These are phyloP conservation scores for Alternaria ethzedia DNA, from an alignment of 2,329 filamentous ascomycete genomes.

Conservation along the genomic window DNA sequence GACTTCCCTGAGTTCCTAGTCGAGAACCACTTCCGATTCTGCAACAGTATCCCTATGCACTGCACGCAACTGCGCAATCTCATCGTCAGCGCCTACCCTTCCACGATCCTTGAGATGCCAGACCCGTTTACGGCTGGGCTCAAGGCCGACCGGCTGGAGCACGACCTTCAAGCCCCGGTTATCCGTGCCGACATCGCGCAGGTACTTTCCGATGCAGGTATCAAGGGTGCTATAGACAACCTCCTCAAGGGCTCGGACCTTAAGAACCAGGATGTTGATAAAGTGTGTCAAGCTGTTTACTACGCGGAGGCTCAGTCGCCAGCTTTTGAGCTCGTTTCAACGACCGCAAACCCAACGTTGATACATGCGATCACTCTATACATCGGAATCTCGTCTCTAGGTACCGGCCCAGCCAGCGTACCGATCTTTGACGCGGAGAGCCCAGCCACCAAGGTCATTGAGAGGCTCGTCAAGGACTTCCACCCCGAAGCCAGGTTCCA, in stretches of 20 bases:
- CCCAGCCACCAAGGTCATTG: slow-evolving; percentile 74
- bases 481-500: slow-evolving; percentile 82
- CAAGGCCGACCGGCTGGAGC: slow-evolving; percentile 78
- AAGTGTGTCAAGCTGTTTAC: slow-evolving; percentile 76
- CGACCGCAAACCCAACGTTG: slow-evolving; percentile 72
- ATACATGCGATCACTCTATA: slow-evolving; percentile 86
- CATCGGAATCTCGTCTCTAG: slow-evolving; percentile 75
- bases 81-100: slow-evolving; percentile 80
- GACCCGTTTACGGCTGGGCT: slow-evolving; percentile 75
- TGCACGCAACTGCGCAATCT: slow-evolving; percentile 89
- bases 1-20: slow-evolving; percentile 94
- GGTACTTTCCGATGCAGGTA: slow-evolving; percentile 57
- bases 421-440: slow-evolving; percentile 70
- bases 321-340: slow-evolving; percentile 69
- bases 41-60: slow-evolving; percentile 79
- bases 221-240: slow-evolving; percentile 61
- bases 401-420: slow-evolving; percentile 63
- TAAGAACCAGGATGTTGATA: slow-evolving; percentile 75
- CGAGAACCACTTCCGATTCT: slow-evolving; percentile 83
- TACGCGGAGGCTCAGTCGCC: slow-evolving; percentile 64
- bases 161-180: slow-evolving; percentile 71
- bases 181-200: slow-evolving; percentile 68
- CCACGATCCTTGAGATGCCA: slow-evolving; percentile 71
- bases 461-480: slow-evolving; percentile 76
- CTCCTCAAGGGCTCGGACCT: slow-evolving; percentile 61